Base-by-base conservation (phyloP, 78 protist species). In the Dictyostelium intermedium region DNA sequence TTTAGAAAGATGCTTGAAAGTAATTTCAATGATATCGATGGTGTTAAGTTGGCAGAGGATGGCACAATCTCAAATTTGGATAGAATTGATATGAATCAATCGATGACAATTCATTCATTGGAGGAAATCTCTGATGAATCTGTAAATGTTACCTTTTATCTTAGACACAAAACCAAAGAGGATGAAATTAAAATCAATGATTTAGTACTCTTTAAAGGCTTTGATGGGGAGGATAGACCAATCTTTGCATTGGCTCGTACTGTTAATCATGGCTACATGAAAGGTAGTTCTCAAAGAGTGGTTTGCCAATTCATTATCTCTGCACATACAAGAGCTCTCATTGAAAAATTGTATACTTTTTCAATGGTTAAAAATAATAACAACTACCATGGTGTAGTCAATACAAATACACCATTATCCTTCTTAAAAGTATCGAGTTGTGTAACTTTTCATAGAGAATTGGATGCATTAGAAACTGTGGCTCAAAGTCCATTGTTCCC, bases 401-500 rank as follows among this genome's bases (percentile, higher is more conserved):
- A n/a, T 37, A 23, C 20, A 5, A 35, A 16, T 13, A 32, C 20
- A 16, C 82, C 8, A 39, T 37, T 76, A 3, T 39, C 18, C 2
- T 23, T 35, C 41, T 27, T 39, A 4, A 76, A 35, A 14, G 74
- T 85, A 20, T 45, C 37, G n/a, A 85, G 77, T 82, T 76, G 76
- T 85, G 39, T 37, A 14, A 85, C 92, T 5, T 85, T 85, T 27
- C 63, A 85, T 30, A 45, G 92, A 34, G 92, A 85, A 74, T 37
- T 53, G 35, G 34, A 39, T 85, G 92, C 92, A 20, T 27, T 85
- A 34, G 27, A 50, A 32, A 32, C 20, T 1, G 34, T 85, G 5
- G 37, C 8, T 0, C 16, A 8, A 23, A n/a, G 32, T 72, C 23
- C 34, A 56, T 41, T 85, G 73, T 63, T 66, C 7, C 60, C 30